These are phyloP conservation scores for Scopulariopsis brevicaulis DNA, from an alignment of 2,329 filamentous ascomycete species.

Conservation along the genomic window DNA sequence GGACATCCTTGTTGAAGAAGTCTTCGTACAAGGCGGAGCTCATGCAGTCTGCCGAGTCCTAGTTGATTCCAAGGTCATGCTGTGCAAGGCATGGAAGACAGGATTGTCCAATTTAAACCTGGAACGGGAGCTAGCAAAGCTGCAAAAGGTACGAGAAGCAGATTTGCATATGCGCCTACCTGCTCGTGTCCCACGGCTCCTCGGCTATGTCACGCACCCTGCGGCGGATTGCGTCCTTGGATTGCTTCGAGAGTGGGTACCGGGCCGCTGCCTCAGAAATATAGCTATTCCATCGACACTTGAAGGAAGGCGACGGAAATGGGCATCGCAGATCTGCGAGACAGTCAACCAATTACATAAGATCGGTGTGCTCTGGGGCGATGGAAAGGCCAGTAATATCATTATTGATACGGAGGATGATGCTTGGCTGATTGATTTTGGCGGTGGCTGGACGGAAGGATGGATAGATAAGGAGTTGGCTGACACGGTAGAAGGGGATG, in stretches of 20 bases:
- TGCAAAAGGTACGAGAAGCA: background rate
- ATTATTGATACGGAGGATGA: conserved; percentile 15
- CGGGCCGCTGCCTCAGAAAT: background rate
- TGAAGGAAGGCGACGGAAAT: no score
- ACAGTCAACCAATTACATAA: no score
- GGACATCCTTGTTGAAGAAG: background rate
- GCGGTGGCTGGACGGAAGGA: conserved; percentile 14
- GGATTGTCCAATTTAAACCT: background rate
- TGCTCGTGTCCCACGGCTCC: background rate
- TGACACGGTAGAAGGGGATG: conserved; percentile 10
- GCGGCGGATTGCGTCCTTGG: background rate
- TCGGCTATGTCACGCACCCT: background rate
- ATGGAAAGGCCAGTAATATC: conserved; percentile 18
- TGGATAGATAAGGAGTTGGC: conserved; percentile 13
- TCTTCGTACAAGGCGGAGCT: background rate
- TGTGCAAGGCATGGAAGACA: background rate
- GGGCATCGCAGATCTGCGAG: no score
- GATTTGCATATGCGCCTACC: background rate
- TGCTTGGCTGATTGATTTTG: conserved; percentile 18
- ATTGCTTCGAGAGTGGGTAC: background rate
- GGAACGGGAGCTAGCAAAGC: background rate
- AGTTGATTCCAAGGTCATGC: background rate
- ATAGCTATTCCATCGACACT: background rate
- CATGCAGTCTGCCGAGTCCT: background rate
- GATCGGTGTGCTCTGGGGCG: conserved; percentile 16